Conservation (phyloP, 108 stramenopile genomes). For the Nitzschia sp. region DNA sequence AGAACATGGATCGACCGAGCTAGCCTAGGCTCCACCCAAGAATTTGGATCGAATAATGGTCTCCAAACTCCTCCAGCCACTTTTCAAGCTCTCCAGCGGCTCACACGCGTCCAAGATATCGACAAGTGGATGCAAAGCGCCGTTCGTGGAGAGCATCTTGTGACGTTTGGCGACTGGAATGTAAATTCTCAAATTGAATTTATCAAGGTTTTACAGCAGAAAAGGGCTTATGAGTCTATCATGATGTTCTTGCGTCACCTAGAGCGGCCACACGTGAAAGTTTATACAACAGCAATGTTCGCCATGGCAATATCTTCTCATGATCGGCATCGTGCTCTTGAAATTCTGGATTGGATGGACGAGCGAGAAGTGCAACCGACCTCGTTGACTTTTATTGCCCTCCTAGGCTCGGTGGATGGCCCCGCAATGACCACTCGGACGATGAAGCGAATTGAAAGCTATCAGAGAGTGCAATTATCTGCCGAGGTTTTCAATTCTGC, state of each 20-base stretch:
- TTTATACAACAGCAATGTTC: conserved; percentile 30
- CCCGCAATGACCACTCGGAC: not conserved
- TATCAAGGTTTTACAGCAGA: conserved; percentile 17
- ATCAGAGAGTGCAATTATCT: not conserved
- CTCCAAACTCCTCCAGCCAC: not conserved
- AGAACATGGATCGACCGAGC: conserved; percentile 1
- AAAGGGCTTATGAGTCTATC: conserved; percentile 23
- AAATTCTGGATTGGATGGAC: conserved; percentile 26
- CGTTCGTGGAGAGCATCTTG: no score
- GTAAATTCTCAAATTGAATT: conserved; percentile 22
- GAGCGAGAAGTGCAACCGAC: conserved; percentile 26
- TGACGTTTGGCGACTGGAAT: conserved; percentile 9
- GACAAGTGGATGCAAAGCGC: not conserved
- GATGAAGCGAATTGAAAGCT: not conserved
- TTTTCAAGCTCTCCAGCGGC: not conserved
- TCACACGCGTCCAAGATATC: not conserved
- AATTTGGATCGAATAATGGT: not conserved
- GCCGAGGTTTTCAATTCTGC: conserved; percentile 45
- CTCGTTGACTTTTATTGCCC: conserved; percentile 26
- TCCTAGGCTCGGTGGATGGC: conserved; percentile 23
- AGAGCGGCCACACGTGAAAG: conserved; percentile 8
- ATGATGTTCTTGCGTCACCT: conserved; percentile 18
- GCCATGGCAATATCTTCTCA: conserved; percentile 3
- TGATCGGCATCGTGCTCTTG: not conserved
- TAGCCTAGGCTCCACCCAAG: not conserved